Conservation (phyloP, 306 rosid genomes). For the Cucurbita pepo region DNA sequence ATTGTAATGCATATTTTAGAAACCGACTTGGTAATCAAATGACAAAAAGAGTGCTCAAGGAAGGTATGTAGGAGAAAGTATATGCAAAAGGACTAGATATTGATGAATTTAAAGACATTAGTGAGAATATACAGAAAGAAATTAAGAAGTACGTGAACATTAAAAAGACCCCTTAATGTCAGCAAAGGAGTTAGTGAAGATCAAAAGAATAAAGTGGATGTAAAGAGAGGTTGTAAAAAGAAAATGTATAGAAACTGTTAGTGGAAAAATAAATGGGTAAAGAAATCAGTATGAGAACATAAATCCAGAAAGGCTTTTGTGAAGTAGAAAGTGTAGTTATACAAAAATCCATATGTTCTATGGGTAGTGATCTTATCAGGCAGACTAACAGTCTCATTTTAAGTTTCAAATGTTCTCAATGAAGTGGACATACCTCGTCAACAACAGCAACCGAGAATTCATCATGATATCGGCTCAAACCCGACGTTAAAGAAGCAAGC, state of each 20-base stretch:
- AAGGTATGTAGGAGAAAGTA: too few species aligned
- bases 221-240: background rate
- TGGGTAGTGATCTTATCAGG: background rate
- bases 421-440: conserved; percentile 55
- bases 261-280: background rate
- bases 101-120: background rate
- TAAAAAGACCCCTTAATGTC: background rate
- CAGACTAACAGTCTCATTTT: background rate
- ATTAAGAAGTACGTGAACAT: background rate
- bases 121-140: background rate
- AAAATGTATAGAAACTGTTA: background rate
- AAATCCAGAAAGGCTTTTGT: background rate
- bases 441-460: conserved; percentile 92
- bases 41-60: background rate
- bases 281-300: background rate
- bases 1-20: background rate
- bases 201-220: background rate
- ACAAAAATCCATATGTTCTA: background rate
- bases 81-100: background rate
- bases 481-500: conserved; percentile 93
- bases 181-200: background rate
- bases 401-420: background rate
- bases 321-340: background rate
- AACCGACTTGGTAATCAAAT: background rate
- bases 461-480: conserved; percentile 95